Conservation (phyloP, 1,284 basidiomycete species). For the Marasmius sp. region DNA sequence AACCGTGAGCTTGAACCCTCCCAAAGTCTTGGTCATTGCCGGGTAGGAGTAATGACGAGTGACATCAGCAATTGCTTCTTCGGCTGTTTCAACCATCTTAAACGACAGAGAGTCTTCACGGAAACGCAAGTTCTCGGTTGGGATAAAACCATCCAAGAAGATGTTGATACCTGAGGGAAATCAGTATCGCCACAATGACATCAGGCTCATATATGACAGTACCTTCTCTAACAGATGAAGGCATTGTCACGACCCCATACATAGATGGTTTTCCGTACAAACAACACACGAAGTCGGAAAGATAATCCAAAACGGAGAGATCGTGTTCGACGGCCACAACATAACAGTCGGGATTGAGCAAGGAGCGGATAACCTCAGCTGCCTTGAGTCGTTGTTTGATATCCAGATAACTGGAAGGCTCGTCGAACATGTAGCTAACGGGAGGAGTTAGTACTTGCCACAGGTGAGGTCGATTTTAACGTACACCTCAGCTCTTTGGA, state of each 20-base stretch:
- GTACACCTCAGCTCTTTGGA: slow-evolving; percentile 88
- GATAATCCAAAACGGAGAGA: slow-evolving; percentile 93
- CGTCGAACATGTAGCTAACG: slow-evolving; percentile 91
- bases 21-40: slow-evolving; percentile 93
- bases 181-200: slow-evolving; percentile 7
- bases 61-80: slow-evolving; percentile 83
- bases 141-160: slow-evolving; percentile 96
- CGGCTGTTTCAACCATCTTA: slow-evolving; percentile 94
- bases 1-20: slow-evolving; percentile 90
- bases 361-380: slow-evolving; percentile 91
- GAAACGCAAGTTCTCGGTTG: slow-evolving; percentile 98
- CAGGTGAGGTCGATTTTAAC: slow-evolving; percentile 15
- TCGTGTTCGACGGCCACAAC: slow-evolving; percentile 98
- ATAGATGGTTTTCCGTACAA: slow-evolving; percentile 95
- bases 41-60: slow-evolving; percentile 89
- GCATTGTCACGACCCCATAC: slow-evolving; percentile 98
- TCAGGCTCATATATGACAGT: slow-evolving; percentile 14
- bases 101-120: slow-evolving; percentile 92
- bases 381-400: slow-evolving; percentile 91
- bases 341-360: slow-evolving; percentile 82
- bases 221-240: slow-evolving; percentile 96
- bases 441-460: slow-evolving; percentile 1
- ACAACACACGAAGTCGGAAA: slow-evolving; percentile 96
- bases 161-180: slow-evolving; percentile 84
- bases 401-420: slow-evolving; percentile 96